These are phyloP conservation scores for Raddia guianensis DNA, from an alignment of 176 grass and related monocot species.

Conservation along the genomic window DNA sequence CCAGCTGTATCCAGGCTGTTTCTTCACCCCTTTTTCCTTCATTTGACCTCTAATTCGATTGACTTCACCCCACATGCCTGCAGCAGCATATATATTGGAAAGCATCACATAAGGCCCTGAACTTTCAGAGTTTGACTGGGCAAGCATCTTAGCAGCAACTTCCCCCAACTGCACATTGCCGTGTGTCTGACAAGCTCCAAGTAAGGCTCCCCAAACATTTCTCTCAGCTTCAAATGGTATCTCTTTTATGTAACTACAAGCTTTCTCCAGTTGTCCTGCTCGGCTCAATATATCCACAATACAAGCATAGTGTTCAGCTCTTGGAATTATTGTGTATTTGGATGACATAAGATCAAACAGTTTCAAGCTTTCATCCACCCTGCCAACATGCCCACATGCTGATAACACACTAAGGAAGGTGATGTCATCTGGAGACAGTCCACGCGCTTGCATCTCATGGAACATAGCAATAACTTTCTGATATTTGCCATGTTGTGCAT, in stretches of 20 bases:
- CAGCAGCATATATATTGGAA: slow-evolving; percentile 91
- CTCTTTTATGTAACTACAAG: slow-evolving; percentile 64
- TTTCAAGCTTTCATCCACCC: slow-evolving; percentile 74
- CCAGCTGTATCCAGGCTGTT: slow-evolving; percentile 93
- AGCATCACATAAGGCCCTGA: slow-evolving; percentile 85
- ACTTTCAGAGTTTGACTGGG: slow-evolving; percentile 55
- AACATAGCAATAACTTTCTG: slow-evolving; percentile 72
- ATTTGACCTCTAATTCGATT: slow-evolving; percentile 71
- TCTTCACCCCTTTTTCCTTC: slow-evolving; percentile 87
- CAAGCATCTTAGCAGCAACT: slow-evolving; percentile 78
- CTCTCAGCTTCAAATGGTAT: slow-evolving; percentile 75
- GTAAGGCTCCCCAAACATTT: slow-evolving; percentile 69
- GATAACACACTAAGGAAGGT: slow-evolving; percentile 83
- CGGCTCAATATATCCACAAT: slow-evolving; percentile 81
- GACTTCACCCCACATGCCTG: slow-evolving; percentile 83
- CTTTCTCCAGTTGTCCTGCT: slow-evolving; percentile 75
- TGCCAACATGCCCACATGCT: slow-evolving; percentile 72
- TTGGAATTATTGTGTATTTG: slow-evolving; percentile 57
- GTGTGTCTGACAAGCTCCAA: slow-evolving; percentile 65
- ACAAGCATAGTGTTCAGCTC: slow-evolving; percentile 80
- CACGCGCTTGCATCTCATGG: slow-evolving; percentile 60
- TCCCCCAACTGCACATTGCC: slow-evolving; percentile 76
- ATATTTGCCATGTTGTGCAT: slow-evolving; percentile 76
- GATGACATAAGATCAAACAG: slow-evolving; percentile 73
- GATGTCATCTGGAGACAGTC: slow-evolving; percentile 59